phyloP scores from a whole-genome alignment of 2,329 filamentous ascomycete genomes.

The Alternaria consortialis region DNA sequence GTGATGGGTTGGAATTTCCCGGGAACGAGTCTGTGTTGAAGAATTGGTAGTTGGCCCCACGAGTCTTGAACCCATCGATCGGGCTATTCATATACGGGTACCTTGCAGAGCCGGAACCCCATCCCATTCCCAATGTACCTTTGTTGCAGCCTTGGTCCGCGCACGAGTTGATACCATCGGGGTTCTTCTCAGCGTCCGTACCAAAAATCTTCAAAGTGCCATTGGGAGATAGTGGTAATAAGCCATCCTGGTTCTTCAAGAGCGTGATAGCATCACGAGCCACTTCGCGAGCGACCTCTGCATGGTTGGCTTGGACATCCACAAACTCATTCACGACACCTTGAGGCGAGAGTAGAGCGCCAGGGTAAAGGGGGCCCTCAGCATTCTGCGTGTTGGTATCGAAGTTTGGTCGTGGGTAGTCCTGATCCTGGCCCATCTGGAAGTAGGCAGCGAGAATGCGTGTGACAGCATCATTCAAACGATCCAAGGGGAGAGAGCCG shows the following conservation, averaged over 20 bases:
- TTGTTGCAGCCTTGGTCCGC: slow-evolving; percentile 72
- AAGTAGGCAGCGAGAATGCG: slow-evolving; percentile 90
- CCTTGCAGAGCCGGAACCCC: slow-evolving; percentile 78
- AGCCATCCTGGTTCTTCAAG: slow-evolving; percentile 70
- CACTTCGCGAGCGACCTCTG: slow-evolving; percentile 60
- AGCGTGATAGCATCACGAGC: slow-evolving; percentile 66
- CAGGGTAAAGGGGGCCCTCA: slow-evolving; percentile 49
- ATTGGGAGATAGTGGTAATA: slow-evolving; percentile 57
- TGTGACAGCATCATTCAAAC: slow-evolving; percentile 88
- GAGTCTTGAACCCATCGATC: slow-evolving; percentile 71
- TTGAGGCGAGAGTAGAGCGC: slow-evolving; percentile 62
- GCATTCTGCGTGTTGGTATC: slow-evolving; percentile 47
- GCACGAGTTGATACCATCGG: slow-evolving; percentile 72
- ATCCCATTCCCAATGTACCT: slow-evolving; percentile 77
- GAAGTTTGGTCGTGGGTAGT: slow-evolving; percentile 56
- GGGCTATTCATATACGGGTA: slow-evolving; percentile 77
- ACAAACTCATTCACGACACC: slow-evolving; percentile 77
- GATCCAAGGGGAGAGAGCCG: slow-evolving; percentile 79
- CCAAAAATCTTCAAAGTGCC: slow-evolving; percentile 51
- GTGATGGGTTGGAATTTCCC: slow-evolving; percentile 51
- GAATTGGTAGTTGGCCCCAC: slow-evolving; percentile 69
- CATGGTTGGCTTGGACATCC: slow-evolving; percentile 64
- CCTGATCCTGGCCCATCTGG: slow-evolving; percentile 55
- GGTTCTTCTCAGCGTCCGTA: slow-evolving; percentile 62
- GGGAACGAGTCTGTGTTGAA: slow-evolving; percentile 72